Conservation (phyloP, 1,284 basidiomycete species). For the Ceratobasidium sp. region DNA sequence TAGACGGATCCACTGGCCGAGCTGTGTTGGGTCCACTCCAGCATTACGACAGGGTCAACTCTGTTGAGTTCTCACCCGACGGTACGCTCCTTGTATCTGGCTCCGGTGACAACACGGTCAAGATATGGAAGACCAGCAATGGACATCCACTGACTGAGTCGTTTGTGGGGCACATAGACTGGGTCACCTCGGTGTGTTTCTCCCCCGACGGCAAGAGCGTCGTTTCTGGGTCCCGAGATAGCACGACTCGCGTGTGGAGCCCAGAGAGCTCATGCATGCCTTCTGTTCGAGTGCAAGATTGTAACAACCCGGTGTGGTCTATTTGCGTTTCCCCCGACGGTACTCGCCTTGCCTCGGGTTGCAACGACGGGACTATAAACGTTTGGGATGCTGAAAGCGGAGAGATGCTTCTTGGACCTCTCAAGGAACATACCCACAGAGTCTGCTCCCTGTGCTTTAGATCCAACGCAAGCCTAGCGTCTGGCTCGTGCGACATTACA, state of each 20-base stretch:
- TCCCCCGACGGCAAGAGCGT: constrained; percentile 6
- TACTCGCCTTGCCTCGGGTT: not conserved
- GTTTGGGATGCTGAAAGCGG: constrained; percentile 7
- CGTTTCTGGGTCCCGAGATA: not conserved
- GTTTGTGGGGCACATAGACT: not conserved
- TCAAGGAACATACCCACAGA: not conserved
- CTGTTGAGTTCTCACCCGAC: constrained; percentile 28
- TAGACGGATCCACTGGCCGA: not conserved
- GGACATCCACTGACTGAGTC: not conserved
- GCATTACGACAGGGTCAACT: not conserved
- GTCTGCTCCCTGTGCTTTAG: not conserved
- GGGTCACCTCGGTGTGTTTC: constrained; percentile 7
- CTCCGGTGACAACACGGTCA: constrained; percentile 7
- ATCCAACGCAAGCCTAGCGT: not conserved
- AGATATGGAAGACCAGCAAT: constrained; percentile 18
- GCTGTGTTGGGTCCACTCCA: not conserved
- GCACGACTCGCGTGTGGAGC: not conserved
- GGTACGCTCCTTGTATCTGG: too few species aligned
- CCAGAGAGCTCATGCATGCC: too few species aligned
- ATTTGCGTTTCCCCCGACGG: constrained; percentile 38
- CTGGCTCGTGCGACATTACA: not conserved
- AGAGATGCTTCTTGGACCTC: not conserved
- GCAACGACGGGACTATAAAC: not conserved
- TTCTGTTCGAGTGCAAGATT: too few species aligned
- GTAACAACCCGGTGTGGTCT: too few species aligned